Evolutionary conservation across 2,329 filamentous ascomycete genomes (phyloP).

Genomic region (Fusarium falciforme): DNA sequence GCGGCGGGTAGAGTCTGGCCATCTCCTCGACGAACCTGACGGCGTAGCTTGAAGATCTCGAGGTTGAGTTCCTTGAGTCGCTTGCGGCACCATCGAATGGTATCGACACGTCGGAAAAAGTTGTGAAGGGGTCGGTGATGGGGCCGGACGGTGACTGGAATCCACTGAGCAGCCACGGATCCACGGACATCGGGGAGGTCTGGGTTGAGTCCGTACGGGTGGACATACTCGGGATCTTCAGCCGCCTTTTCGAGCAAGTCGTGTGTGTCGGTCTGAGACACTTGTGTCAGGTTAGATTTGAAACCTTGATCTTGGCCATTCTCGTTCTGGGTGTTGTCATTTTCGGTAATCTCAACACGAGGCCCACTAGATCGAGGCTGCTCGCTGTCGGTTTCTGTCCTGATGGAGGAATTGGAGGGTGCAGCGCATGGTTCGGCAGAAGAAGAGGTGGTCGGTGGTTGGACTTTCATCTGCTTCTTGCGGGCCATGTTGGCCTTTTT

Average conservation of each 20-base stretch:
- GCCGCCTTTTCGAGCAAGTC: conserved; percentile 34
- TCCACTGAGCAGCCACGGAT: conserved; percentile 77
- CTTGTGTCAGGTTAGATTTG: conserved; percentile 25
- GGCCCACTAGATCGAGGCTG: neutral
- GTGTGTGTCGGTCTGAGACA: conserved; percentile 16
- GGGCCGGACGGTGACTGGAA: conserved; percentile 78
- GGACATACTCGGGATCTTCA: conserved; percentile 50
- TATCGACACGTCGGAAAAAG: conserved; percentile 90
- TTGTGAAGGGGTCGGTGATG: conserved; percentile 75
- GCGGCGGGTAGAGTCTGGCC: conserved; percentile 78
- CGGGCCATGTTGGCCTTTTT: conserved; percentile 80
- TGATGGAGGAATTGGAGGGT: conserved; percentile 26
- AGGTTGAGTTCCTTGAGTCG: conserved; percentile 54
- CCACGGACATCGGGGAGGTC: conserved; percentile 55
- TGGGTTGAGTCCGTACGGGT: conserved; percentile 51
- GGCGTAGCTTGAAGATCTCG: conserved; percentile 72
- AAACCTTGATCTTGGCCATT: conserved; percentile 8
- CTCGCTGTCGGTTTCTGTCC: conserved; percentile 20
- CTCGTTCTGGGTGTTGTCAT: neutral
- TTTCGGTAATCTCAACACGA: conserved; percentile 16
- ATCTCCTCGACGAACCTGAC: conserved; percentile 78
- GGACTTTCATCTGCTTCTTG: conserved; percentile 59
- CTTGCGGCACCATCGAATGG: conserved; percentile 87
- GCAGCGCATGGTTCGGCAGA: conserved; percentile 21
- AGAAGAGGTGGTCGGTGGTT: conserved; percentile 6